Evolutionary conservation across 75 land plant species (phyloP).

Genomic region (Picea sitchensis): DNA sequence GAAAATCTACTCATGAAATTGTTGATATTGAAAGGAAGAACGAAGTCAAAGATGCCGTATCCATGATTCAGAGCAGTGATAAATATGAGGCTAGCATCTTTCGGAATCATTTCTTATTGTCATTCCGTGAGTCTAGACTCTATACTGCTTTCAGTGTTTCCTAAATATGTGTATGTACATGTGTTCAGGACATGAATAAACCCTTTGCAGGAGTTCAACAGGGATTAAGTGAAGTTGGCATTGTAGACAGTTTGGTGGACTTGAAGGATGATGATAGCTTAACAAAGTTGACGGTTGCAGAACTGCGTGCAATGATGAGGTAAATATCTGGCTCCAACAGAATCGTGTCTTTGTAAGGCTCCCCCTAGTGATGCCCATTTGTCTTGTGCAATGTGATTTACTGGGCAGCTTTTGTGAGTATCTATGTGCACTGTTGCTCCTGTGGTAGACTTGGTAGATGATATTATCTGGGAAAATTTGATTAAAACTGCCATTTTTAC

Average conservation of each 20-base stretch:
- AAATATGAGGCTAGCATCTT: neutral
- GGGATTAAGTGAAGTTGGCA: neutral
- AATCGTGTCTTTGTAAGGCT: neutral
- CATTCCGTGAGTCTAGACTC: neutral
- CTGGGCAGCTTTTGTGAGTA: no score
- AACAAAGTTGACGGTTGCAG: conserved; percentile 7
- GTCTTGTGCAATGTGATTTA: no score
- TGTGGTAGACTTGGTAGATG: no score
- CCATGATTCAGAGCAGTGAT: neutral
- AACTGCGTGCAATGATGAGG: conserved; percentile 4
- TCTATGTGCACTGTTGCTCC: no score
- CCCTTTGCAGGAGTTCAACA: neutral
- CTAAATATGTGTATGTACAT: neutral
- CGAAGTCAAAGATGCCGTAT: neutral
- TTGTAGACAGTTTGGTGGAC: neutral
- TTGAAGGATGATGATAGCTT: conserved; percentile 8
- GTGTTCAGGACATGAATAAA: neutral
- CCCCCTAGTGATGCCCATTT: neutral
- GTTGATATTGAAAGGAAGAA: neutral
- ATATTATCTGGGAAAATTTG: no score
- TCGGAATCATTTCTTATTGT: neutral
- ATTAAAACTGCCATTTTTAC: no score
- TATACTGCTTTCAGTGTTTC: neutral
- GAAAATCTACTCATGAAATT: neutral
- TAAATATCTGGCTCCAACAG: neutral